Percentiles rank a stretch among this genome's conserved stretches.
These are phyloP conservation scores for Colletotrichum sp. DNA, from an alignment of 2,329 filamentous ascomycete species.

Conservation along the genomic window DNA sequence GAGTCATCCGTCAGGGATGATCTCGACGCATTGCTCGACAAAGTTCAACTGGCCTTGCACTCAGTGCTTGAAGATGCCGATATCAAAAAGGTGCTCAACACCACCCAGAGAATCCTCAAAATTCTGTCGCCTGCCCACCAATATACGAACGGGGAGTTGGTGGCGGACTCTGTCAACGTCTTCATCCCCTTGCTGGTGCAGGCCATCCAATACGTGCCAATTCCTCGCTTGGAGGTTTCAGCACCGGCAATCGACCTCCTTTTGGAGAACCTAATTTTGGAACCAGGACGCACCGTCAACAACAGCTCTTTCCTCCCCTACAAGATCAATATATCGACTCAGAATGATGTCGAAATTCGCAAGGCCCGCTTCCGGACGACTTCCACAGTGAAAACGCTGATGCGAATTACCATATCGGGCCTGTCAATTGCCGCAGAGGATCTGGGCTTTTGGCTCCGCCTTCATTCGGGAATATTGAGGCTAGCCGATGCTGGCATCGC, in stretches of 20 bases:
- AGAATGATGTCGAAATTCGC: conserved; percentile 85
- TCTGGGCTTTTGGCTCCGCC: conserved; percentile 86
- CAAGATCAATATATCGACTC: conserved; percentile 78
- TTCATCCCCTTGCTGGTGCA: conserved; percentile 81
- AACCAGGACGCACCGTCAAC: conserved; percentile 85
- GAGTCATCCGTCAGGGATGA: conserved; percentile 75
- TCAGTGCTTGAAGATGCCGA: conserved; percentile 76
- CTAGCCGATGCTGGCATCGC: conserved; percentile 85
- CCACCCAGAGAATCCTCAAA: conserved; percentile 69
- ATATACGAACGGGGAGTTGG: conserved; percentile 71
- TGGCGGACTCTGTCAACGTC: conserved; percentile 78
- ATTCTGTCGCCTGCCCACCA: conserved; percentile 71
- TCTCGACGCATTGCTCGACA: conserved; percentile 72
- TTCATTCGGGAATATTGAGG: conserved; percentile 76
- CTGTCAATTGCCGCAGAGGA: conserved; percentile 85
- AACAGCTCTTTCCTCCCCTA: conserved; percentile 89
- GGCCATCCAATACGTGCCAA: conserved; percentile 84
- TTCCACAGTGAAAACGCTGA: conserved; percentile 69
- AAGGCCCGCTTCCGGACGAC: conserved; percentile 76
- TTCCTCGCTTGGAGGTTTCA: conserved; percentile 87
- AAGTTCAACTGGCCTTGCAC: conserved; percentile 70
- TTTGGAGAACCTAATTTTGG: conserved; percentile 87
- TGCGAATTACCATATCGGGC: conserved; percentile 82
- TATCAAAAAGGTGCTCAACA: conserved; percentile 71
- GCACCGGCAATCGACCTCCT: conserved; percentile 84